Evolutionary conservation across 2,329 filamentous ascomycete genomes (phyloP).

Genomic region (Aspergillus aculeatinus): DNA sequence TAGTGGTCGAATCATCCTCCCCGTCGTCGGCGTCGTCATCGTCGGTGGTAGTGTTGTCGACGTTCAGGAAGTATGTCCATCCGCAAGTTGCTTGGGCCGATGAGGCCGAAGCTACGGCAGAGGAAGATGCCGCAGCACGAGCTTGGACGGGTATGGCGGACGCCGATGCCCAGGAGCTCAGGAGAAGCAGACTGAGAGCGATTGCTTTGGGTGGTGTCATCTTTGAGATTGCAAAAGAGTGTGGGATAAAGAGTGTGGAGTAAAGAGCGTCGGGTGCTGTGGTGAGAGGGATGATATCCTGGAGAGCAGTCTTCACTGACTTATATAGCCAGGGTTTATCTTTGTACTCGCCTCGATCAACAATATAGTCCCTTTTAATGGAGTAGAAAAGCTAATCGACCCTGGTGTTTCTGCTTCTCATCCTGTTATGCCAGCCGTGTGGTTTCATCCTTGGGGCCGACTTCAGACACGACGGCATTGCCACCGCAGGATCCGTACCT

Average conservation of each 20-base stretch:
- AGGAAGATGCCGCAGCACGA: background rate
- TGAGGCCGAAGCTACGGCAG: background rate
- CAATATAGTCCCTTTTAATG: background rate
- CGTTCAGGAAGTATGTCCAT: background rate
- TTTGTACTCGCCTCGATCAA: no score
- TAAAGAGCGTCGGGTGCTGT: background rate
- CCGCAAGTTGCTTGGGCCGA: background rate
- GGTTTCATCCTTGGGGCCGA: background rate
- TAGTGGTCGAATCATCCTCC: background rate
- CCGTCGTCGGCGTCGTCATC: background rate
- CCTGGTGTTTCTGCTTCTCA: background rate
- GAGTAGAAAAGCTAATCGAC: background rate
- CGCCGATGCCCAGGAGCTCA: background rate
- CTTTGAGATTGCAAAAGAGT: background rate
- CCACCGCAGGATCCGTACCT: background rate
- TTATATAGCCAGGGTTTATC: background rate
- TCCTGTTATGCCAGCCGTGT: background rate
- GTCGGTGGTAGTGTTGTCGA: background rate
- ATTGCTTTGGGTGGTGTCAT: background rate
- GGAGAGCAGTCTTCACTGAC: background rate
- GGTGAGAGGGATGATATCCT: background rate
- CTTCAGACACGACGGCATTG: background rate
- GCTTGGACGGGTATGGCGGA: background rate
- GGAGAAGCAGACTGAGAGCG: background rate
- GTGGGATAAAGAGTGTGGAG: background rate